These are phyloP conservation scores for Colletotrichum musicola DNA, from an alignment of 2,329 filamentous ascomycete genomes.

Conservation along the genomic window DNA sequence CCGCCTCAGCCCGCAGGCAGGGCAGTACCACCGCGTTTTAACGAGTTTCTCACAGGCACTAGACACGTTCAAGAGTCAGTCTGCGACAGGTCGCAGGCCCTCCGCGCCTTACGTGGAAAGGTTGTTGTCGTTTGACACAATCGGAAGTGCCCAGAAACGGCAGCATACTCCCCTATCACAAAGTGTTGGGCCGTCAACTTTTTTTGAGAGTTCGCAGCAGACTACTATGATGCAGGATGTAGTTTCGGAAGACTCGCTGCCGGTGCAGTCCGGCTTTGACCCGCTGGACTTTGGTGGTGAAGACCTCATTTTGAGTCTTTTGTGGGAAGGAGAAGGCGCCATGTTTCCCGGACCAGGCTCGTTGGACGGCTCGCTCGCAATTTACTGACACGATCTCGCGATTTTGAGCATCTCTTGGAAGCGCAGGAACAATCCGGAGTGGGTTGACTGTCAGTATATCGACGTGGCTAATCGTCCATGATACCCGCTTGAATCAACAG, in stretches of 20 bases:
- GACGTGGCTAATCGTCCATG: too few species aligned
- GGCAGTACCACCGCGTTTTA: constrained; percentile 5
- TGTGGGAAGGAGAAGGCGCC: constrained; percentile 11
- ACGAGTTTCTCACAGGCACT: constrained; percentile 20
- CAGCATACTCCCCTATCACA: not conserved
- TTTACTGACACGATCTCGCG: not conserved
- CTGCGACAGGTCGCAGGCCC: fast-evolving
- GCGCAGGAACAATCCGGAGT: too few species aligned
- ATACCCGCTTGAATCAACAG: too few species aligned
- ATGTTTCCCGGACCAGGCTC: not conserved
- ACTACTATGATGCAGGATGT: not conserved
- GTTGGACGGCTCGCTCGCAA: not conserved
- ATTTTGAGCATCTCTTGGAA: not conserved
- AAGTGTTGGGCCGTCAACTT: too few species aligned
- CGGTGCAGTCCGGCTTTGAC: not conserved
- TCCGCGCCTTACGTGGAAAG: constrained; percentile 5
- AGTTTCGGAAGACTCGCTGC: not conserved
- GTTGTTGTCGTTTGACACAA: constrained; percentile 1
- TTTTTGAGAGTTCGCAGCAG: too few species aligned
- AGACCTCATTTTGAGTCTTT: constrained; percentile 14
- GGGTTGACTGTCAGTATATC: too few species aligned
- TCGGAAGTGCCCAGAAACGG: not conserved
- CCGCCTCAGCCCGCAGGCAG: not conserved
- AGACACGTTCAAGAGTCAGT: not conserved
- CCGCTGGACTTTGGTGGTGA: not conserved